Evolutionary conservation across 2,329 filamentous ascomycete species (phyloP), one percentile per base, ranked within the genome.

Genomic region (Knufia fluminis): DNA sequence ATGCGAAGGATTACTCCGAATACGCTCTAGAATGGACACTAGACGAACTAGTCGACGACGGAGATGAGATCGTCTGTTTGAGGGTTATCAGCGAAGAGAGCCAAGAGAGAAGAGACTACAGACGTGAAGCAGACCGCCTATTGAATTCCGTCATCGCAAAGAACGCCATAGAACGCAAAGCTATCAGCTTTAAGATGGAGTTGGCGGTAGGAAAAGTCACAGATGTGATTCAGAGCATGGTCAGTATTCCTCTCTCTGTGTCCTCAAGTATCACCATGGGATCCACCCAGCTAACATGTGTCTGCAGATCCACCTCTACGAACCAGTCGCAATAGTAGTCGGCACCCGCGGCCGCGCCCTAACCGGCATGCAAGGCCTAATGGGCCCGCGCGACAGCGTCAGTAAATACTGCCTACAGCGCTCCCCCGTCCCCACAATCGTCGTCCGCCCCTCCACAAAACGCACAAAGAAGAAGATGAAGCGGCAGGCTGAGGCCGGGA

Each of bases 401-500:
- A 94, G 87, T 22, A 95, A 95, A 64, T 96, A 95, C 68, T 95
- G 90, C 61, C 75, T 95, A 10, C 90, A 96, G 63, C 90, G 94
- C 64, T 94, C 86, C 1, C 89, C 90, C 0, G 86, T 96, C 1
- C 90, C 90, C 1, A 90, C 95, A 6, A 90, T 95, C 24, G 90
- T 96, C 26, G 90, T 95, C 8, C 80, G 90, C 3, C 89, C 90
- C 31, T 85, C 84, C 26, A 85, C 86, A 53, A 94, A 94, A 69
- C 83, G 90, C 17, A 79, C 86, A 62, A 92, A 92, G 69, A 94
- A 94, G 71, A 94, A 92, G 68, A 77, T 78, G 52, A 95, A 95
- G 71, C 82, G 90, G 24, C 77, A 81, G 45, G 81, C 85, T 48
- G 87, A 95, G 59, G 82, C 86, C 4, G 75, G 72, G 14, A 78